Base-by-base conservation (phyloP, 345 rosid genomes). In the Streptanthus diversifolius region DNA sequence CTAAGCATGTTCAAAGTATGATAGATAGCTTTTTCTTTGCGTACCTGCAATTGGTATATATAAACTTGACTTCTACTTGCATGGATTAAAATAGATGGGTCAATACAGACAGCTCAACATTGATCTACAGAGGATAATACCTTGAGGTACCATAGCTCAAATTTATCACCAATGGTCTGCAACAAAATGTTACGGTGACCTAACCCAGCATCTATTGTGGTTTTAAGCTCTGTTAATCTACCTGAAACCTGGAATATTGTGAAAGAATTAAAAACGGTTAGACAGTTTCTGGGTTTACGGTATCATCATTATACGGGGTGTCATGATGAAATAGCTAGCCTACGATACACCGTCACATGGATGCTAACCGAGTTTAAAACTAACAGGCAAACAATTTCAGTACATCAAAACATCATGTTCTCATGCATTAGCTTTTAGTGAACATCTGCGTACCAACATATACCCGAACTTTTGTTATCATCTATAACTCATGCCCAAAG, bases 1-100 rank as follows among this genome's bases (percentile, higher is more conserved):
- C 98, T 95, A 61, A 95, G 99, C 98, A 91, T 88, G 82, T 91
- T 90, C 73, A 95, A 80, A 27, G 93, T 88, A 79, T 95, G 98
- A 78, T 90, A 88, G 78, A 90, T 70, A 37, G 98, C 87, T 82
- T 90, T 95, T 75, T 95, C 99, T 84, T 81, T 91, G 88, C 88
- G 90, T 70, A 84, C 96, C 99, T 91, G 82, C 75, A 82, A 40
- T 35, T 15, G 13, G 33, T 52, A 53, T 53, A 40, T 32, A 66
- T 10, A 48, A 66, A 19, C 33, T 49, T 37, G 55, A 74, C 36
- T 29, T 66, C 44, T 57, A 1, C 56, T 32, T 63, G 29, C 57
- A 37, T 57, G 14, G 43, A 27, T 21, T 44, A 56, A 9, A 67
- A 59, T 1, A 21, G 56, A 51, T 15, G 65, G 17, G 65, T 64